Evolutionary conservation across 2,329 filamentous ascomycete genomes (phyloP).

Genomic region (Venturia oleaginea): DNA sequence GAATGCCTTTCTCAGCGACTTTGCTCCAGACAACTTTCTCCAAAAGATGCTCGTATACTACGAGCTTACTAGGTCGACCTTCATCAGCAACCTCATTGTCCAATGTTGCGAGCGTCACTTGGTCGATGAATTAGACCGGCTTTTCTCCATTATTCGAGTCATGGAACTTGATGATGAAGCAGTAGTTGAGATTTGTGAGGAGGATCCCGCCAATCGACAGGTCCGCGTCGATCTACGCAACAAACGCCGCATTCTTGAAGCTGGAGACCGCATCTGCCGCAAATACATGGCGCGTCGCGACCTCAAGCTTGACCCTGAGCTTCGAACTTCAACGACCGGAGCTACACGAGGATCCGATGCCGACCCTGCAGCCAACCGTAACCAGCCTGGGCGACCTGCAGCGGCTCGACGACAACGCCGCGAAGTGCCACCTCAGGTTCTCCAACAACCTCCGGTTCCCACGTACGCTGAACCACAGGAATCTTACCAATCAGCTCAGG

Average conservation of each 20-base stretch:
- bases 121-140: constrained; percentile 12
- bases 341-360: neutral
- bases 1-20: constrained; percentile 6
- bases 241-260: constrained; percentile 11
- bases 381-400: neutral
- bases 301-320: constrained; percentile 4
- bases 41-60: constrained; percentile 14
- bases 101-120: constrained; percentile 16
- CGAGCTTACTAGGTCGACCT: constrained; percentile 12
- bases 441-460: neutral
- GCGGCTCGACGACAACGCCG: neutral
- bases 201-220: constrained; percentile 7
- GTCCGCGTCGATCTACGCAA: constrained; percentile 6
- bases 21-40: constrained; percentile 12
- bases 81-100: constrained; percentile 14
- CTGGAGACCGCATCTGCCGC: constrained; percentile 12
- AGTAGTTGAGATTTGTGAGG: constrained; percentile 10
- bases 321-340: neutral
- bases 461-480: neutral
- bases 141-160: constrained; percentile 11
- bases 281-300: constrained; percentile 12
- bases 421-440: neutral
- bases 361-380: neutral
- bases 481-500: neutral
- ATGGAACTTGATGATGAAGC: constrained; percentile 9